phyloP scores from a whole-genome alignment of 495 filamentous ascomycete genomes.

The Apodospora peruviana region DNA sequence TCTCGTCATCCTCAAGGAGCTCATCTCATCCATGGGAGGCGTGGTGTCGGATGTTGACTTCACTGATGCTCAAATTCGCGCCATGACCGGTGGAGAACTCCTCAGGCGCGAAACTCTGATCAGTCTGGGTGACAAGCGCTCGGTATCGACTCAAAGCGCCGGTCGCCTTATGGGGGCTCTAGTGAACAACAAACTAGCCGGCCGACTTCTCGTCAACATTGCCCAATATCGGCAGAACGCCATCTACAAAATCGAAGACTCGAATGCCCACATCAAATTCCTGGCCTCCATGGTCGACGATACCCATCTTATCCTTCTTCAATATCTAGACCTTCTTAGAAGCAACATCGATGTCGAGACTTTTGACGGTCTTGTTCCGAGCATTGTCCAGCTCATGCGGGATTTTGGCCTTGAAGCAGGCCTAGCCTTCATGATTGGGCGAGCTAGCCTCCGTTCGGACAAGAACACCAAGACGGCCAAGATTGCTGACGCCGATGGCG shows the following conservation, averaged over 20 bases:
- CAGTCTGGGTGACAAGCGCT: conserved; percentile 71
- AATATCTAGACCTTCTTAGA: conserved; percentile 84
- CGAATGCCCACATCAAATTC: conserved; percentile 70
- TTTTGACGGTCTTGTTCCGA: conserved; percentile 78
- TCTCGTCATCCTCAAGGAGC: conserved; percentile 79
- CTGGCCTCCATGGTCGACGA: conserved; percentile 83
- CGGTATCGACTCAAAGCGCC: conserved; percentile 55
- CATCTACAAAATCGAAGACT: conserved; percentile 62
- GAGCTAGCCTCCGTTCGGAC: conserved; percentile 56
- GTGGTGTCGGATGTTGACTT: conserved; percentile 79
- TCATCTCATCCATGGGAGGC: conserved; percentile 87
- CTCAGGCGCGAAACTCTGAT: conserved; percentile 74
- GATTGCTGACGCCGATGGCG: conserved; percentile 35
- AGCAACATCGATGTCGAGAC: conserved; percentile 69
- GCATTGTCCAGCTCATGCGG: conserved; percentile 61
- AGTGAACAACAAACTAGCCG: conserved; percentile 63
- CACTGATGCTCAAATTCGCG: conserved; percentile 77
- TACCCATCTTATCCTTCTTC: conserved; percentile 73
- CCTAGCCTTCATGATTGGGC: conserved; percentile 82
- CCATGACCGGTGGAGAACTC: conserved; percentile 78
- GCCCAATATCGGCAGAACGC: conserved; percentile 81
- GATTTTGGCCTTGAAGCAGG: conserved; percentile 77
- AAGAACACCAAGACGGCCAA: conserved; percentile 21
- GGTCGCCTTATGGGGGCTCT: conserved; percentile 74
- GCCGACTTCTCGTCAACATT: conserved; percentile 77